Base-by-base conservation (phyloP, 345 rosid genomes). In the Heritiera littoralis region DNA sequence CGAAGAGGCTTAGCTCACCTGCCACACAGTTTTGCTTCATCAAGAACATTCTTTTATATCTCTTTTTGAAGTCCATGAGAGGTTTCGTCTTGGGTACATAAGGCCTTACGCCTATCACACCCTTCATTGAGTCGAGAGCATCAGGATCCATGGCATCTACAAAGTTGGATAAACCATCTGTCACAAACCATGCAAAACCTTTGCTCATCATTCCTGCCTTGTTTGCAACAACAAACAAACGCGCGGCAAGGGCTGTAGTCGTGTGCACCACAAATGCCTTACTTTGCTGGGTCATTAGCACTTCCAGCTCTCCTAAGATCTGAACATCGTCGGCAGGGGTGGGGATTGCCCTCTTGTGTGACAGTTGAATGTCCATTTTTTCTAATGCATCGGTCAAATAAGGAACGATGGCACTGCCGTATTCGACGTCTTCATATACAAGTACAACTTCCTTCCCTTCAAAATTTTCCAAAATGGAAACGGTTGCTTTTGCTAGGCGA, bases 231-330 rank as follows among this genome's bases (percentile, higher is more conserved):
- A 9, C 30, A 1, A 73, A 38, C 23, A 55, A 38, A n/a, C 65
- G 65, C 55, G 64, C 38, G 9, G 49, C 35, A 1, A 73, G 76
- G 17, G 23, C 6, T 55, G 64, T 2, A n/a, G 76, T 54, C 76
- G 38, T 73, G 64, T 73, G 64, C 76, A 73, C 76, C 32, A 18
- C 64, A 10, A 73, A 55, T 10, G 55, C 76, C 48, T 54, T 40
- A 38, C 32, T 38, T 5, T 38, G 64, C 18, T 18, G 2, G 63
- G 63, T 18, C 48, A 35, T 32, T 10, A 73, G 9, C 76, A 55
- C 17, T 73, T 73, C 2, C 1, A 73, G 49, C 76, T n/a, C 30
- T 18, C 11, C 18, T 38, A 5, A 38, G n/a, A 73, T 73, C 18
- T 38, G 76, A 18, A 38, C 18, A 55, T n/a, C 63, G 5, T 38